A percentile compares a stretch with the other conserved stretches of the same genome.
Conservation (phyloP, 1,139 yeast species). For the Blastobotrys capitulatus region DNA sequence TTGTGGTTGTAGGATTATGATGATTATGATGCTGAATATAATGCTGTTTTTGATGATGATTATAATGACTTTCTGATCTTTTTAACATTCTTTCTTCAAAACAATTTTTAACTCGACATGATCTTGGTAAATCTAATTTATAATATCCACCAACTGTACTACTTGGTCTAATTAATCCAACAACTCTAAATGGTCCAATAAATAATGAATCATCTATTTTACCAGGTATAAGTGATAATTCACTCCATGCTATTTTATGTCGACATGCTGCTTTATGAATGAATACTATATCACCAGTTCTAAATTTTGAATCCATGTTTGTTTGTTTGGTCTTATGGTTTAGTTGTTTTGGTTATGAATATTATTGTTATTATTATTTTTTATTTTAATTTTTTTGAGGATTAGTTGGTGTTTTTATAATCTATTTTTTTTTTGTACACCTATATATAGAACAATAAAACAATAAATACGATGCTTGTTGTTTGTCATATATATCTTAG, state of each 20-base stretch:
- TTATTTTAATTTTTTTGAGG: no score
- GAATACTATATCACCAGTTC: slow-evolving; percentile 2
- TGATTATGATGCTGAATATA: slow-evolving; percentile 1
- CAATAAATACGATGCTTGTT: no score
- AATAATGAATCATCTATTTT: slow-evolving; percentile 9
- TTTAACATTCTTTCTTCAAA: slow-evolving; percentile 10
- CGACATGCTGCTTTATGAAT: slow-evolving; percentile 11
- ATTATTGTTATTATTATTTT: no score
- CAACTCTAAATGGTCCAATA: slow-evolving; percentile 10
- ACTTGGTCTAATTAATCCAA: background rate
- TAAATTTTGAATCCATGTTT: background rate
- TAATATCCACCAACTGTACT: background rate
- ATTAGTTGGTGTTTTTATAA: no score
- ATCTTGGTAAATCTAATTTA: slow-evolving; percentile 6
- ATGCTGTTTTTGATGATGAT: background rate
- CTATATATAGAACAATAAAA: no score
- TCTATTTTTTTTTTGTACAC: no score
- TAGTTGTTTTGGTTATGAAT: no score
- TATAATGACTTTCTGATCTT: slow-evolving; percentile 4
- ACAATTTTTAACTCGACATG: slow-evolving; percentile 8
- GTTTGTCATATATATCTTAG: no score
- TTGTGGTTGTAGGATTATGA: background rate
- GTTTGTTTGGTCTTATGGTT: no score
- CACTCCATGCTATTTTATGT: slow-evolving; percentile 6
- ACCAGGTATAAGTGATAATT: slow-evolving; percentile 2